Evolutionary conservation across 2,329 filamentous ascomycete species (phyloP).

Genomic region (Gremmenia infestans): DNA sequence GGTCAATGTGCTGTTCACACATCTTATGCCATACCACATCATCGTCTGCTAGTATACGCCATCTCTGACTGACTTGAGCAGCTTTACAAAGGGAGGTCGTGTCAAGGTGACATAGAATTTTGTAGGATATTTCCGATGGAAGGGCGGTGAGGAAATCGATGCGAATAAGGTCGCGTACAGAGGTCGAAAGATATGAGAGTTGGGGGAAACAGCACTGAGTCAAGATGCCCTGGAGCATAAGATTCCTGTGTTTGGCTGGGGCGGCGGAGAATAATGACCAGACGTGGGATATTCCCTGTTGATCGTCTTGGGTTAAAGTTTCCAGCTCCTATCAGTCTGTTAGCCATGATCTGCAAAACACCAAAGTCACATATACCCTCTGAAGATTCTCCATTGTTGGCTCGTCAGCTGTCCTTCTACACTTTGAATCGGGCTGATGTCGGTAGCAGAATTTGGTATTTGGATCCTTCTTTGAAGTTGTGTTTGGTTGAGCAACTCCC

Average conservation of each 20-base stretch:
- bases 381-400: conserved; percentile 95
- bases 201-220: conserved; percentile 97
- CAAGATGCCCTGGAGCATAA: conserved; percentile 95
- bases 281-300: conserved; percentile 93
- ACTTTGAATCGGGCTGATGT: conserved; percentile 90
- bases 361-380: conserved; percentile 51
- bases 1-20: conserved; percentile 95
- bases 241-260: conserved; percentile 84
- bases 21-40: conserved; percentile 97
- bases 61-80: conserved; percentile 84
- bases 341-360: conserved; percentile 3
- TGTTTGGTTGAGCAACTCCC: conserved; percentile 41
- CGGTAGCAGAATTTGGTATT: conserved; percentile 96
- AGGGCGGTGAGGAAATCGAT: conserved; percentile 93
- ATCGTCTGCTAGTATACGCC: conserved; percentile 88
- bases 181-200: conserved; percentile 84
- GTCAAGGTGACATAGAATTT: conserved; percentile 88
- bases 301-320: conserved; percentile 74
- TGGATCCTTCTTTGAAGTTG: conserved; percentile 43
- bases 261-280: conserved; percentile 98
- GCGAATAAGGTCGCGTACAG: conserved; percentile 90
- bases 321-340: conserved; percentile 62
- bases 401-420: conserved; percentile 86
- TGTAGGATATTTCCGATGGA: conserved; percentile 85
- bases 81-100: conserved; percentile 93